Evolutionary conservation across 1,139 yeast species (phyloP), one percentile per base, ranked within the genome.

Genomic region (Kurtzmaniella natalensis): DNA sequence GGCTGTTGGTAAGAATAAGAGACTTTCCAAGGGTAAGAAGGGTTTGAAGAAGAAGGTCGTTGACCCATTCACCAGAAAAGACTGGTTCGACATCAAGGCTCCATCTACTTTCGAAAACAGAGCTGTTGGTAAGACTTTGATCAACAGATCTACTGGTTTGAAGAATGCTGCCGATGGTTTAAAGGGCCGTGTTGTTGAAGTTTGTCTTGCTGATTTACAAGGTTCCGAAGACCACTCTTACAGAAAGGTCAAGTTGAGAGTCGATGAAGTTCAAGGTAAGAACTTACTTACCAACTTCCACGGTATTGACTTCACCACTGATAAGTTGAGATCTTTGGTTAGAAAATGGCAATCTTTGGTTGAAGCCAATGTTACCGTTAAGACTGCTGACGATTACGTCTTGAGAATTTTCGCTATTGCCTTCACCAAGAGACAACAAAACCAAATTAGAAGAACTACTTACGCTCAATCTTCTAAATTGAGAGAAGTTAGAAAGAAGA

Each of bases 1-100:
- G 75, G 75, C 74, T 61, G 75, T 69, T 51, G 75, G 75, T 51
- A 69, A 69, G 55, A 69, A 69, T 59, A 69, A 69, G 66, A 69
- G 74, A 68, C 64, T 69, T 53, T 68, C 74, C 56, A 68, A 67
- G 61, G 74, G 74, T 47, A 69, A 68, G 62, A 69, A 69, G 53
- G 74, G 74, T 35, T 62, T 68, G 57, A 68, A 67, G 64, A 69
- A 68, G 70, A 69, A 64, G 70, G 70, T 64, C 46, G 72, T 67
- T 38, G 74, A 69, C 57, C 74, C 65, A 43, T 69, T 69, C 69
- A 62, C 72, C 64, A 68, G 65, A 58, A 69, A 69, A 57, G 74
- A 69, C 41, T 69, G 74, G 74, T 69, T 62, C 51, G 74, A 69
- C 55, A 61, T 69, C 55, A 68, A 69, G 61, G 75, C 74, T 41